phyloP scores from a whole-genome alignment of 768 basidiomycete genomes.

The Cystofilobasidium capitatum region DNA sequence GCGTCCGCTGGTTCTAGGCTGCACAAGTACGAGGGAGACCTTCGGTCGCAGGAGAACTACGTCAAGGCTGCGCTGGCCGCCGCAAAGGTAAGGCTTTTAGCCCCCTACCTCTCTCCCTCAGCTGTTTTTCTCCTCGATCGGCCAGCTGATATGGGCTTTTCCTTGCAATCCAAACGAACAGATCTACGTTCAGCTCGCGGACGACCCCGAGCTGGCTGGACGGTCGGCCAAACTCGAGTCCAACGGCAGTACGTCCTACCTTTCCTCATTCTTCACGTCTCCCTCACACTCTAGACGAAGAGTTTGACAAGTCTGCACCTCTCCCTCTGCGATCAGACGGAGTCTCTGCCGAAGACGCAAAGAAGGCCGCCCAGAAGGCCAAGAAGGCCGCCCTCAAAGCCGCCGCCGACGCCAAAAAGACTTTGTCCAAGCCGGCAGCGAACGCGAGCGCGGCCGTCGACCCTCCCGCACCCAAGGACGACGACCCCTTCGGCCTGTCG shows the following conservation, averaged over 20 bases:
- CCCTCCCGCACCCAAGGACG: conserved; percentile 52
- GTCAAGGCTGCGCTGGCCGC: conserved; percentile 62
- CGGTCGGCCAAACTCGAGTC: conserved; percentile 33
- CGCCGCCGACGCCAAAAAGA: conserved; percentile 38
- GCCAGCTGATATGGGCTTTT: no score
- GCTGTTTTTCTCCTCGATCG: no score
- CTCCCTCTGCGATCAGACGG: conserved; percentile 30
- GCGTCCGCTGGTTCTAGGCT: conserved; percentile 45
- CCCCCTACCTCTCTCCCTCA: no score
- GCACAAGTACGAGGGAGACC: conserved; percentile 66
- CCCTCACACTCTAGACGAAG: neutral
- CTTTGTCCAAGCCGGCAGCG: conserved; percentile 45
- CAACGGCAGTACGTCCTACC: neutral
- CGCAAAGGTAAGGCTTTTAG: no score
- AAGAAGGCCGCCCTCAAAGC: conserved; percentile 48
- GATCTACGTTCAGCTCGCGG: conserved; percentile 66
- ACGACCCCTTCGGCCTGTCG: conserved; percentile 73
- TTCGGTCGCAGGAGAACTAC: conserved; percentile 69
- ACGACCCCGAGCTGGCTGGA: conserved; percentile 51
- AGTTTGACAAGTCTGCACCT: neutral
- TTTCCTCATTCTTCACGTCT: neutral
- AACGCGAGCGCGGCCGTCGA: conserved; percentile 46
- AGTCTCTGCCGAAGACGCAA: conserved; percentile 52
- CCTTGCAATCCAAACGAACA: no score
- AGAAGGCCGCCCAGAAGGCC: conserved; percentile 76